A percentile compares a stretch with the other conserved stretches of the same genome.
phyloP scores from a whole-genome alignment of 2,329 filamentous ascomycete genomes.

The Colletotrichum sp. region DNA sequence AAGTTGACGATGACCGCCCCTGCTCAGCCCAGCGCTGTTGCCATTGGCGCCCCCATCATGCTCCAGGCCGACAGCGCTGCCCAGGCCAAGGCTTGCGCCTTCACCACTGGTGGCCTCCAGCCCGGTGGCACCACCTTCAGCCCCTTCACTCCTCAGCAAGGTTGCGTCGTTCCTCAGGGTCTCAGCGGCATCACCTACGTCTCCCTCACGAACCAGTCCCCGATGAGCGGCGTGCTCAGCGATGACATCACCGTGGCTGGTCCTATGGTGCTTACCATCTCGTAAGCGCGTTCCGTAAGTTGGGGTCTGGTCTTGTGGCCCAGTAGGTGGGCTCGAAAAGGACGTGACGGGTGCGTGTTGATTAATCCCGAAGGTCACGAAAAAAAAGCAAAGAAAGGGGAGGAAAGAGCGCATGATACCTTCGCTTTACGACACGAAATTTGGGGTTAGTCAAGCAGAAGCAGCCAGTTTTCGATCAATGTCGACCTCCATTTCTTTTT shows the following conservation, averaged over 20 bases:
- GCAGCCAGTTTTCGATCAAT: conserved; percentile 20
- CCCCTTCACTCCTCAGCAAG: conserved; percentile 55
- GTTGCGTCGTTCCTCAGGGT: conserved; percentile 66
- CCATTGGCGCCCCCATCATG: conserved; percentile 46
- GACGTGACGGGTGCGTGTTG: conserved; percentile 7
- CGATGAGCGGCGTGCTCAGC: conserved; percentile 55
- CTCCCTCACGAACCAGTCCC: conserved; percentile 63
- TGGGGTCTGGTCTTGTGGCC: neutral
- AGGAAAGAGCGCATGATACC: conserved; percentile 3
- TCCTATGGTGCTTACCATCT: conserved; percentile 62
- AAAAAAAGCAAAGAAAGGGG: neutral
- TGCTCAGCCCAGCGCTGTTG: conserved; percentile 49
- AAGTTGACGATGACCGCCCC: conserved; percentile 51
- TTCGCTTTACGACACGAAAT: conserved; percentile 8
- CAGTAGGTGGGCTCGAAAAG: neutral
- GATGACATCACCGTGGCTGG: conserved; percentile 72
- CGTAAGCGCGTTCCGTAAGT: conserved; percentile 35
- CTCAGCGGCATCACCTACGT: conserved; percentile 71
- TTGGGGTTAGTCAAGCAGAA: conserved; percentile 13
- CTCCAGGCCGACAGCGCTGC: conserved; percentile 56
- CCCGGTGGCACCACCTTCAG: conserved; percentile 67
- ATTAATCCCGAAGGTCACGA: conserved; percentile 17
- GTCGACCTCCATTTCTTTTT: conserved; percentile 16
- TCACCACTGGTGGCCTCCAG: conserved; percentile 64
- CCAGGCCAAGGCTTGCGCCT: conserved; percentile 66